Percentiles rank a stretch among this genome's conserved stretches.
These are phyloP conservation scores for Penicillium angulare DNA, from an alignment of 495 filamentous ascomycete species.

Conservation along the genomic window DNA sequence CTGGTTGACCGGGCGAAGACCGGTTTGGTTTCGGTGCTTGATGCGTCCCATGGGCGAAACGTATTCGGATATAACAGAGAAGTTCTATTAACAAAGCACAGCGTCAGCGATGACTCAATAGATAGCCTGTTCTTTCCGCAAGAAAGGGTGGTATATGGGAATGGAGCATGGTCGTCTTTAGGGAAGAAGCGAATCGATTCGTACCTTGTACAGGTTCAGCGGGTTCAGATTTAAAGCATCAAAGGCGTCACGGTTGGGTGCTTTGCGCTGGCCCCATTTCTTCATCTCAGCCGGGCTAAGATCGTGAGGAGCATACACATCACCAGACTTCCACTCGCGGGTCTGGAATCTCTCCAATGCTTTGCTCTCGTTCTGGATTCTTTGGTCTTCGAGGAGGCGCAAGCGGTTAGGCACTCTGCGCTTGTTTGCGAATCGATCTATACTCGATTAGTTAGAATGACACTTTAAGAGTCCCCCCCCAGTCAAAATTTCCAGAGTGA, in stretches of 20 bases:
- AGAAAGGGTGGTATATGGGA: no score
- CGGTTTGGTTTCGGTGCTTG: conserved; percentile 68
- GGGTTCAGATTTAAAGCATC: conserved; percentile 81
- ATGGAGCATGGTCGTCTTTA: neutral
- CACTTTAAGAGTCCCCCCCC: neutral
- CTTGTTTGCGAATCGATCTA: conserved; percentile 7
- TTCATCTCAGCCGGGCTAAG: conserved; percentile 69
- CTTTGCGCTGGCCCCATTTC: conserved; percentile 58
- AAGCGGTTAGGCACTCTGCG: conserved; percentile 33
- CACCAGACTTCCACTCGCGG: conserved; percentile 67
- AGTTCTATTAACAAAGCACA: conserved; percentile 64
- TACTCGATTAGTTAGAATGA: conserved; percentile 4
- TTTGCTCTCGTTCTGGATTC: conserved; percentile 36
- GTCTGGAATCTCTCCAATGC: conserved; percentile 37
- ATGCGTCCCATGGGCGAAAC: conserved; percentile 83
- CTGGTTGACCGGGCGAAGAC: conserved; percentile 85
- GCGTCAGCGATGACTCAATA: conserved; percentile 4
- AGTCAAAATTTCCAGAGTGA: no score
- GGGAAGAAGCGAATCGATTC: conserved; percentile 14
- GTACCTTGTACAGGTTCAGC: conserved; percentile 78
- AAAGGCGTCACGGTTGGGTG: conserved; percentile 63
- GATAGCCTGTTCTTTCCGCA: neutral
- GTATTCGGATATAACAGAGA: conserved; percentile 87
- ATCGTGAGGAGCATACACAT: conserved; percentile 90
- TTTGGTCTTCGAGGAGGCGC: conserved; percentile 41